phyloP scores from a whole-genome alignment of 1,284 basidiomycete species.

The Volvariella volvacea region DNA sequence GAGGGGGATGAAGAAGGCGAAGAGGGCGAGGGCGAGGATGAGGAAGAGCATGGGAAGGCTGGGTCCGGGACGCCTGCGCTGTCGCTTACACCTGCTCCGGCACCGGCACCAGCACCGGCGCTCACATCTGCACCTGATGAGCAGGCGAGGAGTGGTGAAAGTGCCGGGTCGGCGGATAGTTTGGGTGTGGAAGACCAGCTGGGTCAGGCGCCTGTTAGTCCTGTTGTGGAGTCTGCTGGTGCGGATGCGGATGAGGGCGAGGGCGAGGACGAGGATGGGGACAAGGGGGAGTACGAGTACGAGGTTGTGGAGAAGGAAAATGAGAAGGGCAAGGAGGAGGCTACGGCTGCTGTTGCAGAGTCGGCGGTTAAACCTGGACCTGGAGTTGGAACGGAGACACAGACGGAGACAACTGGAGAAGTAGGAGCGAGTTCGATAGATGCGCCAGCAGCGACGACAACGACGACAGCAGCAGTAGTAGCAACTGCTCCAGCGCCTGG shows the following conservation, averaged over 20 bases:
- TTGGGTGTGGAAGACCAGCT: neutral
- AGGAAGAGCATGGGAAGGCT: neutral
- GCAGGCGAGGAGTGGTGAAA: constrained; percentile 1
- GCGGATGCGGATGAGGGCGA: constrained; percentile 6
- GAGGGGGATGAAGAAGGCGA: neutral
- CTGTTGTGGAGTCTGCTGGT: neutral
- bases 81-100: too few relatives aligned
- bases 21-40: neutral
- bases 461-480: neutral
- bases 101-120: neutral
- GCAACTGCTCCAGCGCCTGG: neutral
- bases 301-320: constrained; percentile 4
- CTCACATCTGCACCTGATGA: constrained; percentile 2
- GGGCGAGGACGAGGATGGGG: neutral
- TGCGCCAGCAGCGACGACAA: neutral
- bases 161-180: neutral
- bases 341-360: constrained; percentile 4
- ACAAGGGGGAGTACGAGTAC: neutral
- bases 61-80: too few relatives aligned
- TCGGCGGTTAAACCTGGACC: constrained; percentile 1
- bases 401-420: constrained; percentile 1
- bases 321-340: constrained; percentile 4
- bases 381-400: constrained; percentile 7
- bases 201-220: too few relatives aligned
- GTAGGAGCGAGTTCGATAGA: neutral